A percentile compares a stretch with the other conserved stretches of the same genome.
Conservation (phyloP, 116 monocot species). For the Thalassia testudinum region DNA sequence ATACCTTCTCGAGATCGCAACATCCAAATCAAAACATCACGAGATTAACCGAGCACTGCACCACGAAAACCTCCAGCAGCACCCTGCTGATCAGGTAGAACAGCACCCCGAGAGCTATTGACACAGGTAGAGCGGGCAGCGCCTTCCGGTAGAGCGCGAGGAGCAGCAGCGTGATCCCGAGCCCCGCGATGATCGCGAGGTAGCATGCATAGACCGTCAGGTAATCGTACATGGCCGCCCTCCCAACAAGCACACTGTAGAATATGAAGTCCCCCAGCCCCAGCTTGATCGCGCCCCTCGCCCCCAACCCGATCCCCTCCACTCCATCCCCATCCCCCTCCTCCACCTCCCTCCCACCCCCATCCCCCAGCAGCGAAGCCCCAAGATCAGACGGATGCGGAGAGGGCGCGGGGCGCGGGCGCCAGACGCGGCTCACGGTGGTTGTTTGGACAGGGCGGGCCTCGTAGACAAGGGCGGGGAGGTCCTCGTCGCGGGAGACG, state of each 20-base stretch:
- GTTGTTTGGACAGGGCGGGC: slow-evolving; percentile 43
- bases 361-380: slow-evolving; percentile 23
- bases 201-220: slow-evolving; percentile 96
- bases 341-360: slow-evolving; percentile 28
- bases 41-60: slow-evolving; percentile 62
- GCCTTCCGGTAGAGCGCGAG: slow-evolving; percentile 70
- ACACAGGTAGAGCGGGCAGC: slow-evolving; percentile 88
- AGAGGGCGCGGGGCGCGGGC: too few species aligned
- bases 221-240: slow-evolving; percentile 82
- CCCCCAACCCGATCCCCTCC: slow-evolving; percentile 70
- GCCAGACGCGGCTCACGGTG: too few species aligned
- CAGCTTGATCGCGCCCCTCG: slow-evolving; percentile 82
- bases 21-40: slow-evolving; percentile 50
- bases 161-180: slow-evolving; percentile 70
- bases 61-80: slow-evolving; percentile 65
- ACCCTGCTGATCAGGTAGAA: slow-evolving; percentile 69
- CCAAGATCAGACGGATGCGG: too few species aligned
- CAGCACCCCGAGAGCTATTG: slow-evolving; percentile 59
- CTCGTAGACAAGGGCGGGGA: slow-evolving; percentile 90
- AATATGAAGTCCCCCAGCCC: slow-evolving; percentile 98
- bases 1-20: too few species aligned
- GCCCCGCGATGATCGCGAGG: slow-evolving; percentile 86
- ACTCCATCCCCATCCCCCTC: not conserved
- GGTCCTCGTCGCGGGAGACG: slow-evolving; percentile 75
- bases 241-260: slow-evolving; percentile 89